Base-by-base conservation (phyloP, 2,329 filamentous ascomycete genomes). In the Colletotrichum magnum region DNA sequence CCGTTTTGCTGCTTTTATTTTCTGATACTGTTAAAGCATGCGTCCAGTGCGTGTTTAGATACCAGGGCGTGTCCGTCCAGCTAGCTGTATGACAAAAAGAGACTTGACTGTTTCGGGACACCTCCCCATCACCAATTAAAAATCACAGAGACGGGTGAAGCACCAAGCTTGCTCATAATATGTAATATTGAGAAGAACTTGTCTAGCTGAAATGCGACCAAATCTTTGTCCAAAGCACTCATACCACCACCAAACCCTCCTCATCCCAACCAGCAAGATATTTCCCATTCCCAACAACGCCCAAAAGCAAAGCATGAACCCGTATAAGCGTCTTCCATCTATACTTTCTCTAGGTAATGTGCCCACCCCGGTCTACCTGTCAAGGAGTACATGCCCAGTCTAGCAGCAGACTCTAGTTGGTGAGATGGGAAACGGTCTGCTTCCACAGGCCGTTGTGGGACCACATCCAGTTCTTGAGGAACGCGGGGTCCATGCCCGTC, bases 391-490 rank as follows among this genome's bases (percentile, higher is more conserved):
- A 45, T 52, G 26, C 45, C 28, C 45, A 16, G 45, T 60, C 58
- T 43, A 60, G 36, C 15, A 16, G 12, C 28, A 5, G 12, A 18
- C 48, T 64, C 48, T 64, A 71, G 58, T 50, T 58, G 32, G 64
- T 64, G 12, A 71, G 56, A 54, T 64, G 64, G 65, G 68, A 64
- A 5, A 56, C 68, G 24, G 64, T 58, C 73, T 79, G 77, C 73
- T 80, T 78, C 79, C 79, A 82, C 71, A 81, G 72, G 1, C 79
- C 79, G 52, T 81, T 76, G 63, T 82, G 80, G 51, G 89, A 86
- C 92, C 92, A 94, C 9, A 79, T 84, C 91, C 91, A 94, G 64
- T 90, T 84, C 60, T 85, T 88, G 74, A 92, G 84, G 75, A 88
- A 86, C 41, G 88, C 82, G 2, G 91, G 91, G 79, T 95, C 93